phyloP scores from a whole-genome alignment of 2,329 filamentous ascomycete species.

The Didymosphaeria variabile region DNA sequence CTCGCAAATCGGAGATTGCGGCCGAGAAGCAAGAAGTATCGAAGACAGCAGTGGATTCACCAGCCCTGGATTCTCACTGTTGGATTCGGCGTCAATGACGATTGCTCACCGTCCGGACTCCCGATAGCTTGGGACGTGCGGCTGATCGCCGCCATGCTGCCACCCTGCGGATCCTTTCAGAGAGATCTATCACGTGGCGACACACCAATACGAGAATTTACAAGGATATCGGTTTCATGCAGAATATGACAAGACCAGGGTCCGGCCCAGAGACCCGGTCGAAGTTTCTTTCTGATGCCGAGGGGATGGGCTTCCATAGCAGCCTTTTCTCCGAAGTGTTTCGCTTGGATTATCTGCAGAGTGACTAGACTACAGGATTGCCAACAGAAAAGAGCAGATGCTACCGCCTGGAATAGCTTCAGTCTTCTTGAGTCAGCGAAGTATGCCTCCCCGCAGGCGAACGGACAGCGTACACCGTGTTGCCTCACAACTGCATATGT shows the following conservation, averaged over 20 bases:
- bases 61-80: no score
- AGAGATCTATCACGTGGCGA: not conserved
- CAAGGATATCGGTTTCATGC: not conserved
- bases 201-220: not conserved
- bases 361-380: not conserved
- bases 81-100: not conserved
- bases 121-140: not conserved
- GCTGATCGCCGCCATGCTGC: slow-evolving; percentile 4
- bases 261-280: not conserved
- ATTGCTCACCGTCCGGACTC: not conserved
- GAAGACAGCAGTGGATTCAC: not conserved
- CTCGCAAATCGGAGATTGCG: not conserved
- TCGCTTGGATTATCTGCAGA: not conserved
- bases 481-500: not conserved
- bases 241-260: not conserved
- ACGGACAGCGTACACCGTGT: not conserved
- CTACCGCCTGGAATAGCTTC: not conserved
- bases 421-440: not conserved
- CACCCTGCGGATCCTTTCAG: not conserved
- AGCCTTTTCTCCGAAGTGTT: not conserved
- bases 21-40: not conserved
- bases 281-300: not conserved
- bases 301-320: not conserved
- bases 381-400: not conserved
- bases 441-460: not conserved